phyloP scores from a whole-genome alignment of 2,329 filamentous ascomycete genomes.

The Cryphonectria japonica region DNA sequence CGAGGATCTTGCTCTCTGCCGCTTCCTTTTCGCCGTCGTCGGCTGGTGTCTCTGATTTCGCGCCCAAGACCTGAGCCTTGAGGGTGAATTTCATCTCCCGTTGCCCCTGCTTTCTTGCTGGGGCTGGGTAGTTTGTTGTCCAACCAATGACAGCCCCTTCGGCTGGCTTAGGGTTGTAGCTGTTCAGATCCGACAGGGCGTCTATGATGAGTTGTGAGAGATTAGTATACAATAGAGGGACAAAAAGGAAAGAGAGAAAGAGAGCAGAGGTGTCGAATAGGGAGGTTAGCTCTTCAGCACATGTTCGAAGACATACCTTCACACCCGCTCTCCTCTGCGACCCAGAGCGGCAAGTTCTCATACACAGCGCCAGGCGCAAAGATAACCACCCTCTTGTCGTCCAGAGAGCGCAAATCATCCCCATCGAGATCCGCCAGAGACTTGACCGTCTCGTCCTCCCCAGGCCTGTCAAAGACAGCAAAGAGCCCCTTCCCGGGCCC shows the following conservation, averaged over 20 bases:
- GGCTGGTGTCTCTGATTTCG: slow-evolving; percentile 30
- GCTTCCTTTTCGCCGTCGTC: not conserved
- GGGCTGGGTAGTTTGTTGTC: slow-evolving; percentile 37
- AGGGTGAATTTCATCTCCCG: slow-evolving; percentile 43
- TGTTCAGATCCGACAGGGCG: slow-evolving; percentile 35
- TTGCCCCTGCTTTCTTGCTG: slow-evolving; percentile 31
- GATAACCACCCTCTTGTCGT: slow-evolving; percentile 46
- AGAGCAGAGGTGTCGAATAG: not conserved
- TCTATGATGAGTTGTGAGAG: slow-evolving; percentile 27
- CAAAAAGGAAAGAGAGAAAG: not conserved
- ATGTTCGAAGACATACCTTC: slow-evolving; percentile 38
- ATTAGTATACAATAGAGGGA: not conserved
- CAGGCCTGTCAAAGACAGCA: slow-evolving; percentile 45
- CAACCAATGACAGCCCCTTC: slow-evolving; percentile 39
- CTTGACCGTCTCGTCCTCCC: slow-evolving; percentile 38
- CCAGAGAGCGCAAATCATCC: slow-evolving; percentile 34
- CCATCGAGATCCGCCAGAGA: slow-evolving; percentile 33
- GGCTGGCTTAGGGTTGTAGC: slow-evolving; percentile 34
- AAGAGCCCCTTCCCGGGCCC: slow-evolving; percentile 45
- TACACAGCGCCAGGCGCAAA: slow-evolving; percentile 59
- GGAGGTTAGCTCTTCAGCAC: no score
- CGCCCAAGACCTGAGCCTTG: slow-evolving; percentile 41
- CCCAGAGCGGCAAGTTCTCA: slow-evolving; percentile 53
- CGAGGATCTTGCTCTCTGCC: not conserved
- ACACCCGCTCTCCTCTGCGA: slow-evolving; percentile 48